phyloP scores from a whole-genome alignment of 495 filamentous ascomycete species.

The Neurospora cerealis region DNA sequence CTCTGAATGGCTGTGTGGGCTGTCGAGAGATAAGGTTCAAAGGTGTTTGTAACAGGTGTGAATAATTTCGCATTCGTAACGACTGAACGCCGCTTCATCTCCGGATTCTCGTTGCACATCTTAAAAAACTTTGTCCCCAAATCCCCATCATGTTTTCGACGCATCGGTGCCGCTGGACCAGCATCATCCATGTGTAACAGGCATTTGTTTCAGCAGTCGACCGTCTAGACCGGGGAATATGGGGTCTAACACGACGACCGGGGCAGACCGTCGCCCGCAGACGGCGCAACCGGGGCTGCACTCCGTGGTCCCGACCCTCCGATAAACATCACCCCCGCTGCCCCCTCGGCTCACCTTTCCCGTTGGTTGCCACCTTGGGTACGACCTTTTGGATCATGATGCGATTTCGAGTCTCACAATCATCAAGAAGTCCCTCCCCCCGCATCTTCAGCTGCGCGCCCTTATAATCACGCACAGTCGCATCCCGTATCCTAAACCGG shows the following conservation, averaged over 20 bases:
- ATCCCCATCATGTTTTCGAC: not conserved
- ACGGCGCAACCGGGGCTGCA: not conserved
- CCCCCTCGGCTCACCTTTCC: not conserved
- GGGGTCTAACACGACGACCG: not conserved
- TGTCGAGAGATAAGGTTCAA: not conserved
- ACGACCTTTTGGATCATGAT: not conserved
- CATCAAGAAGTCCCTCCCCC: not conserved
- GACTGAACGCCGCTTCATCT: not conserved
- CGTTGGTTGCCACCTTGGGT: not conserved
- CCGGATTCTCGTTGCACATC: not conserved
- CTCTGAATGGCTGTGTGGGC: not conserved
- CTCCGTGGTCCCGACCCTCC: not conserved
- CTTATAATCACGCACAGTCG: not conserved
- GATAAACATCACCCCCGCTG: not conserved
- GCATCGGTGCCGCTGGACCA: not conserved
- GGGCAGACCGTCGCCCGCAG: not conserved
- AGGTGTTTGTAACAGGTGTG: not conserved
- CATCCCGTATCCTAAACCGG: not conserved
- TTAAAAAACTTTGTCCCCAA: not conserved
- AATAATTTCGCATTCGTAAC: not conserved
- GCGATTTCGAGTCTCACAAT: not conserved
- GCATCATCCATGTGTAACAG: not conserved
- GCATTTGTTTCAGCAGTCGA: not conserved
- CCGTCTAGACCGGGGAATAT: not conserved
- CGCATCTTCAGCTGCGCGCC: not conserved